These are phyloP conservation scores for Stellera chamaejasme DNA, from an alignment of 345 rosid genomes.

Conservation along the genomic window DNA sequence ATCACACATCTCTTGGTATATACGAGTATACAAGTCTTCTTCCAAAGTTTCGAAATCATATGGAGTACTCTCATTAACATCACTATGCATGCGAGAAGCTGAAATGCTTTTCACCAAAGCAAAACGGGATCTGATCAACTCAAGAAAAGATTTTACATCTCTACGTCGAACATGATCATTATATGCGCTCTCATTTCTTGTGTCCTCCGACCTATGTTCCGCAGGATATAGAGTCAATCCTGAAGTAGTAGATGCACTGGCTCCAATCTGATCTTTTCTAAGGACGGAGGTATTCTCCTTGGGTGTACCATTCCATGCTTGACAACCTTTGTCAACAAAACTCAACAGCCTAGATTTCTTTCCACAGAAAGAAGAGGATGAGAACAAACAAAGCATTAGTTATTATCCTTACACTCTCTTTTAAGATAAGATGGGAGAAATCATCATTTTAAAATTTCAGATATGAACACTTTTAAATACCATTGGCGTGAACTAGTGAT, in stretches of 20 bases:
- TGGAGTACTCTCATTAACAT: constrained; percentile 30
- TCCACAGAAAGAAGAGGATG: constrained; percentile 3
- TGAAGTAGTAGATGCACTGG: constrained; percentile 24
- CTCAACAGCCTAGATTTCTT: constrained; percentile 91
- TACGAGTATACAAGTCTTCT: constrained; percentile 41
- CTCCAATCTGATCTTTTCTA: constrained; percentile 27
- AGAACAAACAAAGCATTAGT: constrained; percentile 15
- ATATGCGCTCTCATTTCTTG: constrained; percentile 30
- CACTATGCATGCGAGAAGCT: constrained; percentile 27
- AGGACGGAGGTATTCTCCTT: constrained; percentile 22
- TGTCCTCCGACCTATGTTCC: constrained; percentile 36
- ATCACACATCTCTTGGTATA: constrained; percentile 32
- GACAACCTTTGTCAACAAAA: constrained; percentile 61
- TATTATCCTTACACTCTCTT: background rate
- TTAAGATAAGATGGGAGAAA: too few relatives aligned
- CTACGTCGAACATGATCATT: constrained; percentile 30
- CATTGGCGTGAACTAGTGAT: background rate
- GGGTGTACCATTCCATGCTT: constrained; percentile 54
- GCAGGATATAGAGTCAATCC: constrained; percentile 33
- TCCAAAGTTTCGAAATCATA: constrained; percentile 49
- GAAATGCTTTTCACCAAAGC: constrained; percentile 35
- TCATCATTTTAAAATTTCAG: too few relatives aligned
- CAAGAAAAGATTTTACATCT: constrained; percentile 48
- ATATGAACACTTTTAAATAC: background rate
- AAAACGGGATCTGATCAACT: constrained; percentile 41